These are phyloP conservation scores for Aphanomyces invadans DNA, from an alignment of 352 stramenopile genomes.

Conservation along the genomic window DNA sequence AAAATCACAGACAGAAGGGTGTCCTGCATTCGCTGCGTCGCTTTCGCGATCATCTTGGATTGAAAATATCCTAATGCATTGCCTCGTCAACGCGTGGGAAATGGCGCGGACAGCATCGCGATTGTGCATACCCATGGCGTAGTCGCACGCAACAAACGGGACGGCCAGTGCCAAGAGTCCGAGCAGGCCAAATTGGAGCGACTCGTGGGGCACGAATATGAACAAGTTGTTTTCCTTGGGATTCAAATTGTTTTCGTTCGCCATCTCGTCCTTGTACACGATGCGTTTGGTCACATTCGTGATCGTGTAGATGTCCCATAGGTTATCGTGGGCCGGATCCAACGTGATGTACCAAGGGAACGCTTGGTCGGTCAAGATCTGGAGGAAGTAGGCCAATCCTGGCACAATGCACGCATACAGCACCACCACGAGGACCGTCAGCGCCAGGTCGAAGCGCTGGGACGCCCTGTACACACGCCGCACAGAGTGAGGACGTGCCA, in stretches of 20 bases:
- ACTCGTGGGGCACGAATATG: not conserved
- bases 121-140: conserved; percentile 36
- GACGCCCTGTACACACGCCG: conserved; percentile 28
- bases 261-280: not conserved
- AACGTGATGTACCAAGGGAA: conserved; percentile 31
- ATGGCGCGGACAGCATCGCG: not conserved
- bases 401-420: conserved; percentile 78
- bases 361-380: conserved; percentile 32
- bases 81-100: not conserved
- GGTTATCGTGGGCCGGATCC: not conserved
- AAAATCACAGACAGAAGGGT: not conserved
- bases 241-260: not conserved
- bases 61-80: conserved; percentile 36
- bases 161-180: conserved; percentile 64
- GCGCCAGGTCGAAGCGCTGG: conserved; percentile 56
- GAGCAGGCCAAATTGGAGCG: conserved; percentile 52
- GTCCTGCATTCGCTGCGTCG: conserved; percentile 9
- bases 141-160: conserved; percentile 75
- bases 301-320: not conserved
- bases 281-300: not conserved
- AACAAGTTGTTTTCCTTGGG: not conserved
- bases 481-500: no score
- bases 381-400: conserved; percentile 61
- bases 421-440: conserved; percentile 72
- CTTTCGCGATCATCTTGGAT: not conserved